Evolutionary conservation across 768 basidiomycete genomes (phyloP).

Genomic region (Rickenella mellea): DNA sequence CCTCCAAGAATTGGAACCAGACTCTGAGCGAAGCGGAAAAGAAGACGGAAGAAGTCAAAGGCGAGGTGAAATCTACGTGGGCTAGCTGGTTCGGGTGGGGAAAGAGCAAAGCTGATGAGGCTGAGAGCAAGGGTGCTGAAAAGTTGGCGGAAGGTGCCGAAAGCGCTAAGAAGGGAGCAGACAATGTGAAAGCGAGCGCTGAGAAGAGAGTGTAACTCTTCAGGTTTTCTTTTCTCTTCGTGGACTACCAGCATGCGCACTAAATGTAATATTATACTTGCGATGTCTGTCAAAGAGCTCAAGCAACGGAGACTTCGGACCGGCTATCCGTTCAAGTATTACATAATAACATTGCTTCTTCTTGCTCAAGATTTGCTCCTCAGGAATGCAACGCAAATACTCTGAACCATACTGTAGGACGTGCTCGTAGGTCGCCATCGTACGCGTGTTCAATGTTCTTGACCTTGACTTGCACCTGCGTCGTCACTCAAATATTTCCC

Average conservation of each 20-base stretch:
- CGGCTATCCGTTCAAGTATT: too few relatives aligned
- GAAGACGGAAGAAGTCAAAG: constrained; percentile 9
- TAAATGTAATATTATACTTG: too few relatives aligned
- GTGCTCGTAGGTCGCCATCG: too few relatives aligned
- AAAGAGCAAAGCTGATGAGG: constrained; percentile 20
- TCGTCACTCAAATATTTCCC: too few relatives aligned
- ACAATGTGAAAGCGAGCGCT: background rate
- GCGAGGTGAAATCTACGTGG: constrained; percentile 15
- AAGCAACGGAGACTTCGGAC: too few relatives aligned
- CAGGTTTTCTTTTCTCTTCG: background rate
- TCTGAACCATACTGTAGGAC: too few relatives aligned
- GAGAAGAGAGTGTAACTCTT: background rate
- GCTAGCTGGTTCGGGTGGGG: constrained; percentile 33
- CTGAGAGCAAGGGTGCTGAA: constrained; percentile 17
- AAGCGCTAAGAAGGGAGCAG: constrained; percentile 19
- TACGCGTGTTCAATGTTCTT: too few relatives aligned
- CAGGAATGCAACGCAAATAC: too few relatives aligned
- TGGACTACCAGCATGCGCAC: background rate
- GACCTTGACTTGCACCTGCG: too few relatives aligned
- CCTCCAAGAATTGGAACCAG: background rate
- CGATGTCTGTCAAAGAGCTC: too few relatives aligned
- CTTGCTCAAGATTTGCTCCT: too few relatives aligned
- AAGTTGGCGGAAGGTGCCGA: constrained; percentile 19
- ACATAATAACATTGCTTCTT: too few relatives aligned
- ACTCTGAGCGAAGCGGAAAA: background rate